Base-by-base conservation (phyloP, 352 stramenopile species). In the Globisporangium orthogonon region DNA sequence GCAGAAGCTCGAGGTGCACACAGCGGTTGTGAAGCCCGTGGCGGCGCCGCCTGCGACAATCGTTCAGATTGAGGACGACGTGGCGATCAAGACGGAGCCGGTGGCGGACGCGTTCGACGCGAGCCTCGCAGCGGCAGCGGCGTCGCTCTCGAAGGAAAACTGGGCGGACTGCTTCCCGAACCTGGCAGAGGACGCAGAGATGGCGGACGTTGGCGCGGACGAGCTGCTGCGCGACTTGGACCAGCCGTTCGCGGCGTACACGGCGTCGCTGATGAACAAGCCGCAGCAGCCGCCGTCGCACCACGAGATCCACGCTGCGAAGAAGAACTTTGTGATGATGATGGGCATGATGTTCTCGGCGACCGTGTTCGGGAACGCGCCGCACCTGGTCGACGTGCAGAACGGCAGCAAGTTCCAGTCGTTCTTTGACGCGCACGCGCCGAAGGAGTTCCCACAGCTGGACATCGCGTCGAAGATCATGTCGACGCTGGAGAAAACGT, bases 321-420 rank as follows among this genome's bases (percentile, higher is more conserved):
- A 94, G 74, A 93, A 93, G 70, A 94, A 94, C 64, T 52, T 94
- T 17, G 85, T 84, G 18, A 94, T 94, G 85, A 89, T 94, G 71
- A 91, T 91, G 66, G 85, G 83, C 7, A 84, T 94, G 66, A 91
- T 94, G 73, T 91, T 94, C 50, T 91, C 78, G 7, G 80, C 91
- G 43, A 90, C 78, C 15, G 92, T 91, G 58, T 92, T 88, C 52
- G 85, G 85, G 35, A 86, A 91, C 59, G 77, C 71, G 37, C 70
- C 85, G 23, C 76, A 73, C n/a, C 80, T 88, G 17, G 77, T 85
- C 48, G 88, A 87, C 47, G 66, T 91, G 29, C 83, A 82, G 44
- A 88, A 62, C 44, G 84, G 82, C 58, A 86, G 69, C 57, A 89
- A 78, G 51, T 91, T 92, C 54, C 82, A 74, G 62, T 92, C 83